Evolutionary conservation across 371 early-diverging fungal species (phyloP).

Genomic region (Mucor irregularis): DNA sequence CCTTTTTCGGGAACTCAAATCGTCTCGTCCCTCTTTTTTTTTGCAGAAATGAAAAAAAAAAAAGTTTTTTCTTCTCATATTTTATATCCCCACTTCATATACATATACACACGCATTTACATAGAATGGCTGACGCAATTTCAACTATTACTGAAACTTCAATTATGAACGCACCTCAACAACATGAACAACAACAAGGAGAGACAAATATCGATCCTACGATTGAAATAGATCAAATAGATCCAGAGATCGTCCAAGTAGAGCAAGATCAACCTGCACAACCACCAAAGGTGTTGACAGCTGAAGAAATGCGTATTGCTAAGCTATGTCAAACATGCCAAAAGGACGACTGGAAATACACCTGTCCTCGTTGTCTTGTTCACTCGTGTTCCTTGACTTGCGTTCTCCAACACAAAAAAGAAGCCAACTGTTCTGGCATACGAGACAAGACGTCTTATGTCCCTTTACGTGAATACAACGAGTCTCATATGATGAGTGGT

Average conservation of each 20-base stretch:
- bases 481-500: conserved; percentile 71
- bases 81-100: no score
- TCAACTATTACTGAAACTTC: no score
- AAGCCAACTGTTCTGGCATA: conserved; percentile 61
- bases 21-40: no score
- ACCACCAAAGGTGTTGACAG: background rate
- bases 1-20: no score
- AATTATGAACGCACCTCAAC: no score
- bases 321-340: conserved; percentile 42
- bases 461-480: conserved; percentile 50
- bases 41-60: no score
- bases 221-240: background rate
- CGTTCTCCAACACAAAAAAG: conserved; percentile 63
- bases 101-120: no score
- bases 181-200: no score
- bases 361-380: conserved; percentile 66
- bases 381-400: conserved; percentile 69
- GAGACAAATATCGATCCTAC: background rate
- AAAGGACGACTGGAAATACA: conserved; percentile 53
- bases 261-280: background rate
- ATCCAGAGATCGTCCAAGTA: background rate
- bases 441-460: conserved; percentile 65
- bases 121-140: no score
- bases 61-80: no score
- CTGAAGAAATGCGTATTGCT: conserved; percentile 2